Percentiles rank a stretch among this genome's conserved stretches.
These are phyloP conservation scores for Gonium pectorale DNA, from an alignment of 139 green algal species.

Conservation along the genomic window DNA sequence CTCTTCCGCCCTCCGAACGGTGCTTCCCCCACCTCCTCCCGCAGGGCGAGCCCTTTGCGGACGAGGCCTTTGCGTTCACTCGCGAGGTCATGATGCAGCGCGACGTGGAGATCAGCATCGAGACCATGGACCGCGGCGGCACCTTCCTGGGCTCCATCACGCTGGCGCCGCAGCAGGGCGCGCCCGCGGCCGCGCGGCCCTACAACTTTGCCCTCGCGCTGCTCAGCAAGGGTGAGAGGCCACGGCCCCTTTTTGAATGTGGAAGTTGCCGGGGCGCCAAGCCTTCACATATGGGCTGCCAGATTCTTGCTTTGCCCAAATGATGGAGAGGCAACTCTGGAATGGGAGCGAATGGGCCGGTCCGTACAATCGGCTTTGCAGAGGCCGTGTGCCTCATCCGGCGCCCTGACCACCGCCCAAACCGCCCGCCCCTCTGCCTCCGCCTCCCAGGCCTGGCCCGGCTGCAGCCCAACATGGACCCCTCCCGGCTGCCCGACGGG, in stretches of 20 bases:
- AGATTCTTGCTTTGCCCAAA: no score
- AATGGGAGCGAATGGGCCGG: no score
- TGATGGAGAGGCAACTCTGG: no score
- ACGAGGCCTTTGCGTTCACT: constrained; percentile 89
- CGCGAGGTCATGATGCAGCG: constrained; percentile 82
- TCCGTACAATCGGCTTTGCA: no score
- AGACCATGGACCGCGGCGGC: constrained; percentile 88
- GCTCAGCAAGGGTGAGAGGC: constrained; percentile 70
- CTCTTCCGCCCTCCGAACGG: not conserved
- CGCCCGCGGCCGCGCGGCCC: constrained; percentile 16
- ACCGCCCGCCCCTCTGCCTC: not conserved
- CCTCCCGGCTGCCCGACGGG: constrained; percentile 52
- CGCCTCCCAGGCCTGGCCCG: constrained; percentile 73
- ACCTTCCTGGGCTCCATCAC: constrained; percentile 92
- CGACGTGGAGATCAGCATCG: constrained; percentile 77
- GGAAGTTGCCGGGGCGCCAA: no score
- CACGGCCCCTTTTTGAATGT: no score
- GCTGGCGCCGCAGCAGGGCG: constrained; percentile 18
- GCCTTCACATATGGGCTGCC: no score
- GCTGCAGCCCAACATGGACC: constrained; percentile 77
- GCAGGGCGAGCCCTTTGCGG: constrained; percentile 83
- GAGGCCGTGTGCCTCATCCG: not conserved
- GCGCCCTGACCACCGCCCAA: no score
- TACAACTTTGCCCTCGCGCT: constrained; percentile 81
- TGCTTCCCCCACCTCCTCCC: not conserved